phyloP scores from a whole-genome alignment of 495 filamentous ascomycete genomes.

The Copromyces sp. region DNA sequence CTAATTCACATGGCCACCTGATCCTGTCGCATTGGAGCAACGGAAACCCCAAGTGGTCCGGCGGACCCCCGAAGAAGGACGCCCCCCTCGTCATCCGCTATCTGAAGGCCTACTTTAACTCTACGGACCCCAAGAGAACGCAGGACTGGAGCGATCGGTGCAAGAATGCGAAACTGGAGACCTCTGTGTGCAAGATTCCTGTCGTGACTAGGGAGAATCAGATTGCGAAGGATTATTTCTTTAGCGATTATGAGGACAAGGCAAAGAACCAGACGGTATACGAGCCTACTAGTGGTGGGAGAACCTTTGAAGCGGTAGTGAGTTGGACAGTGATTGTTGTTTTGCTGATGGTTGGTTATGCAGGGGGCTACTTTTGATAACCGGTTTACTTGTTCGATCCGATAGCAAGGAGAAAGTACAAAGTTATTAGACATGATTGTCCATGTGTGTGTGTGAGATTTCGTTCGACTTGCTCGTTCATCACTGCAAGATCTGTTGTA shows the following conservation, averaged over 20 bases:
- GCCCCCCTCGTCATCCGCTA: conserved; percentile 51
- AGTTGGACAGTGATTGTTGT: conserved; percentile 7
- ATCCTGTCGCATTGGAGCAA: conserved; percentile 72
- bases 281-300: conserved; percentile 6
- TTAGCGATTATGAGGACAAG: conserved; percentile 42
- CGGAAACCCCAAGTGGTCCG: conserved; percentile 57
- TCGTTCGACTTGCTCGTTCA: neutral
- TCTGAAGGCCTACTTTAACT: conserved; percentile 73
- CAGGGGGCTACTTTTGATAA: conserved; percentile 7
- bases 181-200: conserved; percentile 50
- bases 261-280: conserved; percentile 50
- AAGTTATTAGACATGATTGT: neutral
- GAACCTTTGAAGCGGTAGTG: conserved; percentile 3
- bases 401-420: neutral
- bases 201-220: conserved; percentile 34
- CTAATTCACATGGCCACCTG: conserved; percentile 48
- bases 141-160: conserved; percentile 40
- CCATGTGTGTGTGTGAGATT: neutral
- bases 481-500: neutral
- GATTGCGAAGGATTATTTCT: conserved; percentile 45
- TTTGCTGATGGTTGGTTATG: conserved; percentile 7
- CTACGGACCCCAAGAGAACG: conserved; percentile 35
- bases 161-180: conserved; percentile 24
- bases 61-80: conserved; percentile 52
- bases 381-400: neutral